Conservation (phyloP, 179 eudicot genomes). For the Pouteria campechiana region DNA sequence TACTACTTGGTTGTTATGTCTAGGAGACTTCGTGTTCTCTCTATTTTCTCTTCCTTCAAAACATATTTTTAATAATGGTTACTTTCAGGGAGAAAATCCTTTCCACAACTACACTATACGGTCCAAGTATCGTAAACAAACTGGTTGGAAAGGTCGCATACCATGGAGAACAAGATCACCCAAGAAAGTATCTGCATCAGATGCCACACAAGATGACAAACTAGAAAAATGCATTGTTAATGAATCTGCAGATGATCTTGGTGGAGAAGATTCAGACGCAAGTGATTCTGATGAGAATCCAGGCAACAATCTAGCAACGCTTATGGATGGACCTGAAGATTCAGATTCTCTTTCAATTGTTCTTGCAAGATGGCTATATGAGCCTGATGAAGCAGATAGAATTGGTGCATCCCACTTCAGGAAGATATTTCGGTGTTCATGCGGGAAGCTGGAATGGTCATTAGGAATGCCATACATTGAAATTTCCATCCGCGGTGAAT, state of each 20-base stretch:
- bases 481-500: conserved; percentile 80
- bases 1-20: too few relatives aligned
- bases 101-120: conserved; percentile 87
- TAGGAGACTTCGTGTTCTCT: too few relatives aligned
- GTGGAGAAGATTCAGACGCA: conserved; percentile 16
- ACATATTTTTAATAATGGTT: conserved; percentile 1
- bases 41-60: too few relatives aligned
- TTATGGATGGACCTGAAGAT: conserved; percentile 12
- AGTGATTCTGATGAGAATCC: conserved; percentile 13
- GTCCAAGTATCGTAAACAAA: conserved; percentile 51
- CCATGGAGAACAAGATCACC: conserved; percentile 21
- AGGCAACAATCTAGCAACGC: conserved; percentile 11
- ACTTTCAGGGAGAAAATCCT: conserved; percentile 81
- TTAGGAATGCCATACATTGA: conserved; percentile 48
- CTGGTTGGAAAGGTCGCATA: conserved; percentile 13
- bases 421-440: conserved; percentile 66
- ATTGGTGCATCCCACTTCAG: conserved; percentile 81
- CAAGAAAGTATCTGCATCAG: conserved; percentile 8
- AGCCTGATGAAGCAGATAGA: conserved; percentile 61
- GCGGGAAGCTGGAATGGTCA: conserved; percentile 54
- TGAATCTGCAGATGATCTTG: conserved; percentile 16
- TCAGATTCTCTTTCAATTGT: conserved; percentile 14
- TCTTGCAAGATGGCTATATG: conserved; percentile 80
- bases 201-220: conserved; percentile 22
- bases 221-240: conserved; percentile 21